Base-by-base conservation (phyloP, 495 filamentous ascomycete genomes). In the Neurospora sp. region DNA sequence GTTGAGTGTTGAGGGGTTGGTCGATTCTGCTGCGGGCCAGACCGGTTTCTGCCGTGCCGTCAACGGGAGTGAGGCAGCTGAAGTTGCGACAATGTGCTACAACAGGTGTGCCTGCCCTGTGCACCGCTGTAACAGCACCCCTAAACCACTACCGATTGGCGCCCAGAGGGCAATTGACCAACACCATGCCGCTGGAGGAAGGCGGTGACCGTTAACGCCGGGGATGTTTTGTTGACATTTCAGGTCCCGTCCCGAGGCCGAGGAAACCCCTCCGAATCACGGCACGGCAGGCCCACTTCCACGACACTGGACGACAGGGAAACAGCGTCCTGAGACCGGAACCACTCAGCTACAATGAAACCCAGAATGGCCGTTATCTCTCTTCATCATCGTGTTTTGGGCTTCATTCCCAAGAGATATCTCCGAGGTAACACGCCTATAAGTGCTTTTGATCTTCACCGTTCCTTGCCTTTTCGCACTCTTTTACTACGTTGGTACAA, bases 11-110 rank as follows among this genome's bases (percentile, higher is more conserved):
- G 54, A 34, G 54, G 24, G 24, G 74, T 80, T 72, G 78, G 74
- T 70, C 76, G 75, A 77, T 77, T 76, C 75, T 78, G 43, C 70
- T 69, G 71, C 73, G 72, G 59, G 43, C 34, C 69, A 66, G 71
- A 69, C 71, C 76, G 74, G 74, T 69, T 72, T 73, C 71, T 74
- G 70, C 71, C 72, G 54, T 34, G 28, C 54, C 54, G 74, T 34
- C 40, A 10, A 39, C 72, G n/a, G n/a, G n/a, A n/a, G n/a, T n/a
- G n/a, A n/a, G n/a, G n/a, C n/a, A n/a, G n/a, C n/a, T n/a, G n/a
- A n/a, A n/a, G n/a, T n/a, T n/a, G n/a, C n/a, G n/a, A n/a, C n/a
- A n/a, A n/a, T n/a, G n/a, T 48, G n/a, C 43, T 24, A 24, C 45
- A 28, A 54, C 45, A 54, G 21, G 10, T 24, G 45, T 54, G 9